phyloP scores from a whole-genome alignment of 768 basidiomycete species.

The Serendipita sp. region DNA sequence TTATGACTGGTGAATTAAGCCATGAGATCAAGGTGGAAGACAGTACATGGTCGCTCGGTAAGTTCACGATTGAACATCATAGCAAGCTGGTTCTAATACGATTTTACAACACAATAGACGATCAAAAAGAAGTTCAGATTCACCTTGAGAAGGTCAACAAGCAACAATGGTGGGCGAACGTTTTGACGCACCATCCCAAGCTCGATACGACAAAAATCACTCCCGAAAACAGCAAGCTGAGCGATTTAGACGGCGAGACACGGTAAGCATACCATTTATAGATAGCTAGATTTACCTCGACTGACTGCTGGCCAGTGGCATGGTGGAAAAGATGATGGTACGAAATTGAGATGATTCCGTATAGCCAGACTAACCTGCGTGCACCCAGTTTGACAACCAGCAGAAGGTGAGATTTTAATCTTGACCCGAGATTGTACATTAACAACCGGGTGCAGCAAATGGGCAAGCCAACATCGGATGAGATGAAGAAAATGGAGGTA shows the following conservation, averaged over 20 bases:
- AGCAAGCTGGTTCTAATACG: not conserved
- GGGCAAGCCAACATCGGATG: conserved; percentile 91
- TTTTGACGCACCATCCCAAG: conserved; percentile 88
- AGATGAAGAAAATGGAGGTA: conserved; percentile 84
- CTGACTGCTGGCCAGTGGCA: conserved; percentile 38
- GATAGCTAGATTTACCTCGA: not conserved
- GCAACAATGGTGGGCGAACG: conserved; percentile 95
- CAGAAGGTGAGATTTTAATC: conserved; percentile 37
- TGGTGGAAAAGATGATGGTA: conserved; percentile 99
- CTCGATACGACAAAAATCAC: conserved; percentile 93
- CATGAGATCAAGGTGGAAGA: conserved; percentile 92
- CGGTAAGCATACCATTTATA: conserved; percentile 32
- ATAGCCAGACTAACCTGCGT: not conserved
- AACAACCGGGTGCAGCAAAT: conserved; percentile 45
- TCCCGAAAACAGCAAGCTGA: conserved; percentile 87
- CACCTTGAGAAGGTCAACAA: conserved; percentile 80
- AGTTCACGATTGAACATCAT: conserved; percentile 18
- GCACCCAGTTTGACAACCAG: conserved; percentile 55
- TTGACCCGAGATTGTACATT: conserved; percentile 6
- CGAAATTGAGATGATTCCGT: conserved; percentile 17
- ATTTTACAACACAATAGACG: conserved; percentile 35
- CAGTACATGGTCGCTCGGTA: conserved; percentile 91
- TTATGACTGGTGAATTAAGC: conserved; percentile 81
- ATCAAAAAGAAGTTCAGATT: conserved; percentile 52
- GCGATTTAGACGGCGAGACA: conserved; percentile 92